These are phyloP conservation scores for Lagenaria siceraria DNA, from an alignment of 306 rosid species.

Conservation along the genomic window DNA sequence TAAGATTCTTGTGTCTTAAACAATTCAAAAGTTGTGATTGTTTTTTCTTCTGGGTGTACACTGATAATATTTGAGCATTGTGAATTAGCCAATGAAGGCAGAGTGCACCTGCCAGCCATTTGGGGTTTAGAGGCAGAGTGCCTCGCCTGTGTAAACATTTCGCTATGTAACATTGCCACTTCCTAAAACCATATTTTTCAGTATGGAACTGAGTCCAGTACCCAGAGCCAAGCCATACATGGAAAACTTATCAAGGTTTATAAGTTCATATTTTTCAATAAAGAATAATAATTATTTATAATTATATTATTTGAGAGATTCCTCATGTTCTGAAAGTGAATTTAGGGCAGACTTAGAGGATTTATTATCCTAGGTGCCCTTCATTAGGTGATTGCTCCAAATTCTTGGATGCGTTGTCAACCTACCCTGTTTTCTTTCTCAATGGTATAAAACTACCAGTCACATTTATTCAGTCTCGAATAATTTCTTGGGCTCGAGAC, in stretches of 20 bases:
- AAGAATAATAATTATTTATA: neutral
- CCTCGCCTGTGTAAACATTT: constrained; percentile 4
- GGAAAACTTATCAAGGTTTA: neutral
- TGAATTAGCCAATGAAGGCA: neutral
- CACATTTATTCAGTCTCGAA: neutral
- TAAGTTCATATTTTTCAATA: neutral
- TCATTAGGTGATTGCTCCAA: neutral
- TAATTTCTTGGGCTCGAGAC: neutral
- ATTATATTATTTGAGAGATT: neutral
- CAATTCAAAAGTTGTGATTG: neutral
- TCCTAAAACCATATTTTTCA: neutral
- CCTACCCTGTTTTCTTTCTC: too few relatives aligned
- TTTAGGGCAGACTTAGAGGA: neutral
- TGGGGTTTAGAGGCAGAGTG: neutral
- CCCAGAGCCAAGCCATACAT: neutral
- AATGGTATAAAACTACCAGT: too few relatives aligned
- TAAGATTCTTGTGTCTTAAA: constrained; percentile 47
- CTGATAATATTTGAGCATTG: neutral
- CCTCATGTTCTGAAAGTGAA: neutral
- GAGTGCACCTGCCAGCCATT: neutral
- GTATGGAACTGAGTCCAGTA: neutral
- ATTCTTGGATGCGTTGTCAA: too few relatives aligned
- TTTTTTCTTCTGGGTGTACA: neutral
- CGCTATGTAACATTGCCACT: neutral
- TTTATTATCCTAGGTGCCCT: neutral